Conservation (phyloP, 495 filamentous ascomycete species). For the Neurospora sp. region DNA sequence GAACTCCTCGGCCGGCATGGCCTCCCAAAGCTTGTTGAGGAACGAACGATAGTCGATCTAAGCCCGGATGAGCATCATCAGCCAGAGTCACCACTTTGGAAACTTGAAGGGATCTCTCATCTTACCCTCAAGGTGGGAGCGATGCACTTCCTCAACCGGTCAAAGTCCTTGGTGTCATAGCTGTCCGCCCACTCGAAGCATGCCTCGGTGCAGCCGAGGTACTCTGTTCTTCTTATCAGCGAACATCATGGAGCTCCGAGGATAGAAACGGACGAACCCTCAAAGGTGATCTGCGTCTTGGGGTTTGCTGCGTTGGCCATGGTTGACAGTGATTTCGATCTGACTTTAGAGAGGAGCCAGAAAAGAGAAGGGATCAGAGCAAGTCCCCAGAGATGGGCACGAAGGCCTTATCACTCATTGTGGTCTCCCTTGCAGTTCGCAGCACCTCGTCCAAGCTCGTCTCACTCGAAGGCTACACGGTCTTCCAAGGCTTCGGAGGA, state of each 20-base stretch:
- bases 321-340: not conserved
- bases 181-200: conserved; percentile 72
- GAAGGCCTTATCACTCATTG: not conserved
- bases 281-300: conserved; percentile 18
- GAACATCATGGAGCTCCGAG: not conserved
- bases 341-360: not conserved
- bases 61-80: not conserved
- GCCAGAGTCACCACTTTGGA: not conserved
- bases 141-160: conserved; percentile 57
- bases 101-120: not conserved
- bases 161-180: conserved; percentile 78
- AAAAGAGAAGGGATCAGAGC: not conserved
- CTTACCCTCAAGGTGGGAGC: conserved; percentile 55
- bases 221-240: conserved; percentile 27
- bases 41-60: conserved; percentile 67
- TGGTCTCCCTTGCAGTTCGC: not conserved
- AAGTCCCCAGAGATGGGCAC: not conserved
- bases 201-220: conserved; percentile 41
- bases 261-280: conserved; percentile 10
- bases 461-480: not conserved
- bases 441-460: not conserved
- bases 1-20: conserved; percentile 63
- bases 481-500: not conserved
- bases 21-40: conserved; percentile 59
- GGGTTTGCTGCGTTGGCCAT: conserved; percentile 16